Conservation (phyloP, 2,329 filamentous ascomycete species). For the Zymoseptoria pseudotritici region DNA sequence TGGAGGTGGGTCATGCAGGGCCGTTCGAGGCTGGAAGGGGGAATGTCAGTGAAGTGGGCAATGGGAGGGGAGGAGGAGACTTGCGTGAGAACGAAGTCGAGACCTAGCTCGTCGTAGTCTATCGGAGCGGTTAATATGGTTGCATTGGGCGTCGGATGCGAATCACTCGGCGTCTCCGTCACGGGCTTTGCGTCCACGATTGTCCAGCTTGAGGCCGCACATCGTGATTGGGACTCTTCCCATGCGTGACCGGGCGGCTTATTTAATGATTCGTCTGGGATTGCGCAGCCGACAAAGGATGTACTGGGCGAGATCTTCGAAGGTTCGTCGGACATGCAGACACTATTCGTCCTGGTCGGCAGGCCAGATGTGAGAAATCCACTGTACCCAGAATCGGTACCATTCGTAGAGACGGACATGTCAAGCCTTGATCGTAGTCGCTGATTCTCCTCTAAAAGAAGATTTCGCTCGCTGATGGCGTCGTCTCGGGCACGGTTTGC, state of each 20-base stretch:
- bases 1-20: conserved; percentile 19
- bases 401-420: conserved; percentile 6
- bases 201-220: not conserved
- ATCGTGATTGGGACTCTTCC: not conserved
- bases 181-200: not conserved
- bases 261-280: not conserved
- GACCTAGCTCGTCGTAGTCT: conserved; percentile 17
- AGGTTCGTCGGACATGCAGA: conserved; percentile 9
- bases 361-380: conserved; percentile 12
- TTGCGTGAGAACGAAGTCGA: conserved; percentile 18
- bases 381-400: conserved; percentile 16
- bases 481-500: conserved; percentile 11
- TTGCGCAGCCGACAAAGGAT: not conserved
- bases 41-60: not conserved
- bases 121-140: conserved; percentile 8
- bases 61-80: not conserved
- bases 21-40: conserved; percentile 12
- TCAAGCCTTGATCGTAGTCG: conserved; percentile 8
- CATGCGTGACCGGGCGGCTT: not conserved
- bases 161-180: not conserved
- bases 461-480: conserved; percentile 9
- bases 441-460: conserved; percentile 4
- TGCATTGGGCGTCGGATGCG: not conserved
- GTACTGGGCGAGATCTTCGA: not conserved
- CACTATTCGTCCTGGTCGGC: conserved; percentile 14